phyloP scores from a whole-genome alignment of 495 filamentous ascomycete species.

The Mytilinidion resinicola region DNA sequence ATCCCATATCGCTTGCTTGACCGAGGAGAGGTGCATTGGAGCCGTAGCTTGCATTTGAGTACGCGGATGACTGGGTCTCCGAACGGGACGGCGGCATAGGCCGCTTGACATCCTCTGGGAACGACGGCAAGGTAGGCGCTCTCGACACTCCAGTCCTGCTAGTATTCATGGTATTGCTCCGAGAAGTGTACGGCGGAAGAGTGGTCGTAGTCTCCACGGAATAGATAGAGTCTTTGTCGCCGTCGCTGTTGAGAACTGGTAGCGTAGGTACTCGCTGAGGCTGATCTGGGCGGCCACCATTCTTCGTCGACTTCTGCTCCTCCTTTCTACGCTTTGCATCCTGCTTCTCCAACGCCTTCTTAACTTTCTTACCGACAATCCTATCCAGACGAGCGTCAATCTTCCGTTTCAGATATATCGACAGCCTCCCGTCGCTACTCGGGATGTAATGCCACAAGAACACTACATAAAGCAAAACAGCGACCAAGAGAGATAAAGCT shows the following conservation, averaged over 20 bases:
- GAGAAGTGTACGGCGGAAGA: slow-evolving; percentile 54
- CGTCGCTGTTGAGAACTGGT: slow-evolving; percentile 44
- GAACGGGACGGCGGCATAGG: slow-evolving; percentile 37
- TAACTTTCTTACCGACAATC: slow-evolving; percentile 76
- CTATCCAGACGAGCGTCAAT: slow-evolving; percentile 71
- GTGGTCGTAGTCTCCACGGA: slow-evolving; percentile 31
- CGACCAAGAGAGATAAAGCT: slow-evolving; percentile 64
- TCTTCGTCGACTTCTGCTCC: slow-evolving; percentile 48
- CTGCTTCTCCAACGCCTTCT: slow-evolving; percentile 76
- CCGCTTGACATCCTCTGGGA: slow-evolving; percentile 28
- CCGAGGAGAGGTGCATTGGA: slow-evolving; percentile 54
- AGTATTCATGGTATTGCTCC: slow-evolving; percentile 26
- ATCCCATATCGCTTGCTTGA: slow-evolving; percentile 55
- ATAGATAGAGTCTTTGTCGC: slow-evolving; percentile 28
- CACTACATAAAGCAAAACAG: slow-evolving; percentile 68
- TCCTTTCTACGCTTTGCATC: slow-evolving; percentile 54
- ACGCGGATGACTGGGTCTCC: slow-evolving; percentile 42
- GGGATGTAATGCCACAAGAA: slow-evolving; percentile 92
- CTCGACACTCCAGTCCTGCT: slow-evolving; percentile 18
- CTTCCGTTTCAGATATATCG: slow-evolving; percentile 81
- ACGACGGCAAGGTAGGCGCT: slow-evolving; percentile 42
- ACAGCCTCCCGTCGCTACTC: slow-evolving; percentile 64
- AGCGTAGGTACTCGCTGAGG: slow-evolving; percentile 58
- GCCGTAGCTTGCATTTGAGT: slow-evolving; percentile 44
- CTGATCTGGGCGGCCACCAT: slow-evolving; percentile 45